Conservation (phyloP, 164 flowering plant species). For the Vitis labrusca region DNA sequence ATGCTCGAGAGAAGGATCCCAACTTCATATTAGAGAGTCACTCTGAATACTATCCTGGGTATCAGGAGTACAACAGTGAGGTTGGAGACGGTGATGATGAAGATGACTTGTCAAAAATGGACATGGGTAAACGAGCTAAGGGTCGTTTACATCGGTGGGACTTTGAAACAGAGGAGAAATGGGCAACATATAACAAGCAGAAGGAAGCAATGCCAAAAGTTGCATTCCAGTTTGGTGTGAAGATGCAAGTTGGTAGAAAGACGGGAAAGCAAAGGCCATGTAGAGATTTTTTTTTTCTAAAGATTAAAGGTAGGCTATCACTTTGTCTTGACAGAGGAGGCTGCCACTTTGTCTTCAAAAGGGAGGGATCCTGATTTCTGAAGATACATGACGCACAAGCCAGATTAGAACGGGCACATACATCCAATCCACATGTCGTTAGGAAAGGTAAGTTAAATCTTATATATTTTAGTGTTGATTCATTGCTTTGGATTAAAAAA, state of each 20-base stretch:
- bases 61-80: conserved; percentile 95
- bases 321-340: too few species aligned
- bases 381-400: too few species aligned
- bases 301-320: too few species aligned
- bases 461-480: too few species aligned
- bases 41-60: conserved; percentile 98
- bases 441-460: too few species aligned
- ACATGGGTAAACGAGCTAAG: conserved; percentile 99
- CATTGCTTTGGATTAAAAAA: too few species aligned
- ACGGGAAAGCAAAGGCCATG: conserved; percentile 68
- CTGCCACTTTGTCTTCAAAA: too few species aligned
- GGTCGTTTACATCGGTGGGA: conserved; percentile 99
- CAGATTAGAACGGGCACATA: too few species aligned
- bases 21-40: conserved; percentile 96
- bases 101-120: conserved; percentile 96
- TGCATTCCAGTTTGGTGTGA: conserved; percentile 97
- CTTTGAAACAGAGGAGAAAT: conserved; percentile 96
- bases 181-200: conserved; percentile 96
- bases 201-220: conserved; percentile 99
- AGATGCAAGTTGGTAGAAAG: conserved; percentile 98
- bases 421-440: too few species aligned
- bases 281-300: too few species aligned
- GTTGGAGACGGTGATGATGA: conserved; percentile 89
- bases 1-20: conserved; percentile 97
- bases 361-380: too few species aligned